Percentiles rank a stretch among this genome's conserved stretches.
These are phyloP conservation scores for Sarcomyxa edulis DNA, from an alignment of 768 basidiomycete species.

Conservation along the genomic window DNA sequence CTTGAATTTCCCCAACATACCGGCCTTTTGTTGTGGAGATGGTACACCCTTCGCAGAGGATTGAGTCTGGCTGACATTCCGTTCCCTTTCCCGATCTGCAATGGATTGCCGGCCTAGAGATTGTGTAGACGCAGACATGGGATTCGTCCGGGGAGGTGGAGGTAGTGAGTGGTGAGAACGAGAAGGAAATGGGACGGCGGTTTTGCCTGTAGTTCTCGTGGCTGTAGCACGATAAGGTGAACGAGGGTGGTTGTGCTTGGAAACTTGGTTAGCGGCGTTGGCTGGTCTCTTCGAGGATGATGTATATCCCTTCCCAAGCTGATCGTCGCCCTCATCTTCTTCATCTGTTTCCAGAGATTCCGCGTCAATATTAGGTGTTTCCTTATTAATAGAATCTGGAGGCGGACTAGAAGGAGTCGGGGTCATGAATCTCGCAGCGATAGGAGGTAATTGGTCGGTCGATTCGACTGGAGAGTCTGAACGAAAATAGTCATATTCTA, in stretches of 20 bases:
- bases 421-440: slow-evolving; percentile 89
- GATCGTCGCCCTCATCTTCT: slow-evolving; percentile 58
- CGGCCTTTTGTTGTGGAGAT: slow-evolving; percentile 26
- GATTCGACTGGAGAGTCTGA: slow-evolving; percentile 68
- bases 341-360: slow-evolving; percentile 70
- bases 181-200: slow-evolving; percentile 69
- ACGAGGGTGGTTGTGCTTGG: slow-evolving; percentile 66
- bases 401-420: slow-evolving; percentile 38
- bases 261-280: no score
- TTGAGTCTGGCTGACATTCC: slow-evolving; percentile 47
- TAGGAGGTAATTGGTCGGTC: slow-evolving; percentile 72
- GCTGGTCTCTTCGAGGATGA: slow-evolving; percentile 25
- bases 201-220: slow-evolving; percentile 34
- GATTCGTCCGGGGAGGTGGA: slow-evolving; percentile 52
- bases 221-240: slow-evolving; percentile 66
- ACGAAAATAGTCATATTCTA: slow-evolving; percentile 70
- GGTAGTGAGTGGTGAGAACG: slow-evolving; percentile 78
- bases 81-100: slow-evolving; percentile 41
- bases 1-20: slow-evolving; percentile 62
- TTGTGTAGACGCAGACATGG: slow-evolving; percentile 58
- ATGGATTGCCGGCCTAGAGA: slow-evolving; percentile 71
- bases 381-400: slow-evolving; percentile 31
- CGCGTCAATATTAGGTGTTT: slow-evolving; percentile 62
- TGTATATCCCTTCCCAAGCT: slow-evolving; percentile 38
- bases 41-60: no score